phyloP scores from a whole-genome alignment of 441 rosid species.

The Breynia disticha region DNA sequence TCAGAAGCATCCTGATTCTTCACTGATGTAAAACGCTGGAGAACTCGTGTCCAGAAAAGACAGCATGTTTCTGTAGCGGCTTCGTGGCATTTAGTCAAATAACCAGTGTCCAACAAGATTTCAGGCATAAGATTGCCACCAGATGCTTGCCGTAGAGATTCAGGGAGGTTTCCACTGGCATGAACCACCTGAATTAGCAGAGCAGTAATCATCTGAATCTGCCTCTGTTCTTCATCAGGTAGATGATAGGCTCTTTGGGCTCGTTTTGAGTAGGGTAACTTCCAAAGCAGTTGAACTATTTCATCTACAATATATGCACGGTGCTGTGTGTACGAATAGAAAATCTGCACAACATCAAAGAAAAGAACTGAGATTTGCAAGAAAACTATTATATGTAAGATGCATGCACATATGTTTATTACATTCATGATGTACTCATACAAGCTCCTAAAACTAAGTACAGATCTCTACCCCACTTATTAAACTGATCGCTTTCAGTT shows the following conservation, averaged over 20 bases:
- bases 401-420: neutral
- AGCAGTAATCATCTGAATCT: conserved; percentile 96
- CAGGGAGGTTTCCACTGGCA: conserved; percentile 84
- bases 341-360: conserved; percentile 55
- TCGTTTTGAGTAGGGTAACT: conserved; percentile 83
- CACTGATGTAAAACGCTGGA: conserved; percentile 78
- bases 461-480: conserved; percentile 64
- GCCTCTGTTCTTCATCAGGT: conserved; percentile 98
- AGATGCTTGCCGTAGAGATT: conserved; percentile 57
- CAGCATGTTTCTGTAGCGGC: conserved; percentile 87
- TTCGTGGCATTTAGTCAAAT: conserved; percentile 66
- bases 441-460: conserved; percentile 14
- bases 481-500: conserved; percentile 86
- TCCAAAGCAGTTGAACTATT: conserved; percentile 79
- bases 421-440: conserved; percentile 1
- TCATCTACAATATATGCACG: conserved; percentile 83
- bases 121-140: conserved; percentile 53
- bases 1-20: conserved; percentile 96
- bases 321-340: conserved; percentile 79
- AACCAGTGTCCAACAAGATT: conserved; percentile 60
- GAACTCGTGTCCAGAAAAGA: conserved; percentile 95
- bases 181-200: conserved; percentile 95
- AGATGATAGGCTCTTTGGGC: conserved; percentile 78
- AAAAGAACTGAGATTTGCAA: conserved; percentile 7
- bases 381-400: conserved; percentile 1